Conservation (phyloP, 352 stramenopile species). For the Pythium guiyangense region DNA sequence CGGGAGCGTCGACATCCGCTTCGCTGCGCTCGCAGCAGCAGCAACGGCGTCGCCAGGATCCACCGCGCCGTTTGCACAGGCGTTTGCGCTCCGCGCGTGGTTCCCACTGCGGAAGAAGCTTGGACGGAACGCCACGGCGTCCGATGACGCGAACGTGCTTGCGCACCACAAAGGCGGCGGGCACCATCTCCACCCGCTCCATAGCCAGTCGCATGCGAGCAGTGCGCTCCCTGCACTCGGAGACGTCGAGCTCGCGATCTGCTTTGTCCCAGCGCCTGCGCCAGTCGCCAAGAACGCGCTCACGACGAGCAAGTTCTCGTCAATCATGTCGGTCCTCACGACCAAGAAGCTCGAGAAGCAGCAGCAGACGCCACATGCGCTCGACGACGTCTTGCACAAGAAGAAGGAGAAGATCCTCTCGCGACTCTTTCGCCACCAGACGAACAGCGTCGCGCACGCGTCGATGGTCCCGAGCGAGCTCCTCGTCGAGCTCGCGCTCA, state of each 20-base stretch:
- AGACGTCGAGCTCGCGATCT: constrained; percentile 47
- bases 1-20: constrained; percentile 41
- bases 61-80: constrained; percentile 4
- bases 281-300: background rate
- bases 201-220: constrained; percentile 6
- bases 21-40: constrained; percentile 13
- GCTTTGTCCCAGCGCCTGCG: constrained; percentile 23
- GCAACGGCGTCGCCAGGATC: constrained; percentile 2
- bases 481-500: constrained; percentile 49
- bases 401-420: constrained; percentile 47
- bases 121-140: background rate
- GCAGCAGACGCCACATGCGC: background rate
- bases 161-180: no score
- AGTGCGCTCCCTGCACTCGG: constrained; percentile 21
- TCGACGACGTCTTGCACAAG: constrained; percentile 10
- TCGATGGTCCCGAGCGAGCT: constrained; percentile 46
- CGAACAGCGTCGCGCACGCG: constrained; percentile 9
- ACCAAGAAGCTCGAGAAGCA: constrained; percentile 22
- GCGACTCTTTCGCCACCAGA: constrained; percentile 38
- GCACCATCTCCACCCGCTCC: constrained; percentile 1
- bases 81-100: constrained; percentile 46
- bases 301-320: constrained; percentile 15
- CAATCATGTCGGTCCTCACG: constrained; percentile 49
- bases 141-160: constrained; percentile 8
- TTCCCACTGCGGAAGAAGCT: constrained; percentile 37